These are phyloP conservation scores for Rhododendron ovatum DNA, from an alignment of 148 eudicot genomes.

Conservation along the genomic window DNA sequence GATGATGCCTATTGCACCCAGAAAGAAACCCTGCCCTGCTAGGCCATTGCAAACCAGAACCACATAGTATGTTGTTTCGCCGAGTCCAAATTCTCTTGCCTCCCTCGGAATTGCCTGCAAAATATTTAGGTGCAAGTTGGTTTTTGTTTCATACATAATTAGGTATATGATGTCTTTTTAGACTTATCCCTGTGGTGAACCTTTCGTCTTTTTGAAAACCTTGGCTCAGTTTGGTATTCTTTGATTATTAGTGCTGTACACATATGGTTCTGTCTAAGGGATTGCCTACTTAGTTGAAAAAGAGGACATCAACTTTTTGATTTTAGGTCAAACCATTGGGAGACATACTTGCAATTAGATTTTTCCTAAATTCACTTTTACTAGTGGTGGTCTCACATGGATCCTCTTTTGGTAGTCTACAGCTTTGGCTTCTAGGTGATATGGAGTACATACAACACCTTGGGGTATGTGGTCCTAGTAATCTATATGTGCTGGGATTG, in stretches of 20 bases:
- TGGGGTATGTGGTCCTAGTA: background rate
- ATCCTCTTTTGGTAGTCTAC: background rate
- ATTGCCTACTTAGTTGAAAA: too few species aligned
- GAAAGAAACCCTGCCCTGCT: background rate
- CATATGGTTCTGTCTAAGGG: background rate
- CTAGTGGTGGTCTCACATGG: background rate
- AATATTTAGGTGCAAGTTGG: background rate
- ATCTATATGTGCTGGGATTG: background rate
- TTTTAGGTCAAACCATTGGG: too few species aligned
- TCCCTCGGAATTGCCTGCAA: conserved; percentile 36
- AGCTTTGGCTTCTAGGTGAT: background rate
- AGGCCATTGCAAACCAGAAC: conserved; percentile 28
- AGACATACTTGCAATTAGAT: too few species aligned
- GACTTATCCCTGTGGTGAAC: background rate
- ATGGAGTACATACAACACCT: background rate
- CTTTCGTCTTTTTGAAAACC: background rate
- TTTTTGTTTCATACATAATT: background rate
- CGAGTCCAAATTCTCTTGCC: conserved; percentile 27
- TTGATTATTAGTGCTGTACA: background rate
- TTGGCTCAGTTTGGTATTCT: background rate
- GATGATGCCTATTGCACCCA: background rate
- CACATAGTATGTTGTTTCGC: conserved; percentile 22
- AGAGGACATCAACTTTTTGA: background rate
- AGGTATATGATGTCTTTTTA: background rate
- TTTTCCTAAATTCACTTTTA: too few species aligned